Base-by-base conservation (phyloP, 2,329 filamentous ascomycete genomes). In the Ilyonectria sp. region DNA sequence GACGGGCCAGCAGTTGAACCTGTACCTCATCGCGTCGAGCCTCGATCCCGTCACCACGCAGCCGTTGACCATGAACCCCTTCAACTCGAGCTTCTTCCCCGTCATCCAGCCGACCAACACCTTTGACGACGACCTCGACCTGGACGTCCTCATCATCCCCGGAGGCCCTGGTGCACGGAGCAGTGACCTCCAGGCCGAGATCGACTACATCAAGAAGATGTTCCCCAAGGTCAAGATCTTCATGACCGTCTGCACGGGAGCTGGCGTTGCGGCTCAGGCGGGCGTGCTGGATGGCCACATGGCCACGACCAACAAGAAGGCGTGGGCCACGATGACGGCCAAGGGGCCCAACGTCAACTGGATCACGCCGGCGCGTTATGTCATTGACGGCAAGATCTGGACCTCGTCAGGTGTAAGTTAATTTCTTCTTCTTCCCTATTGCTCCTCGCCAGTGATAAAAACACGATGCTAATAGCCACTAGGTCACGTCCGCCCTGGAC, bases 241-340 rank as follows among this genome's bases (percentile, higher is more conserved):
- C 13, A 82, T 93, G 49, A 91, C 90, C 0, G 85, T 93, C 1
- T 93, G 92, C 77, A 93, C 90, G 2, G 91, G 91, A 0, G 83
- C 88, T 5, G 86, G 86, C 3, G 78, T 92, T 5, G 83, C 88
- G 0, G 91, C 91, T 0, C 80, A 82, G 49, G 82, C 90, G 0
- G 91, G 91, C 0, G 77, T 92, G 2, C 76, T 94, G 33, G 85
- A 92, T 67, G 87, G 89, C 0, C 82, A 81, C 67, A 80, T 83
- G 17, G 92, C 90, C 4, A 93, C 92, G 4, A 91, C 89, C 17
- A 93, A 93, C 76, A 93, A 93, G 79, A 78, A 78, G 7, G 83
- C 84, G 0, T 93, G 87, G 83, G 77, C 79, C 8, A 78, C 78
- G 69, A 85, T 88, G 9, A 86, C 80, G 2, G 75, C 80, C 1